Base-by-base conservation (phyloP, 805 yeast genomes). In the Candida suzukii region DNA sequence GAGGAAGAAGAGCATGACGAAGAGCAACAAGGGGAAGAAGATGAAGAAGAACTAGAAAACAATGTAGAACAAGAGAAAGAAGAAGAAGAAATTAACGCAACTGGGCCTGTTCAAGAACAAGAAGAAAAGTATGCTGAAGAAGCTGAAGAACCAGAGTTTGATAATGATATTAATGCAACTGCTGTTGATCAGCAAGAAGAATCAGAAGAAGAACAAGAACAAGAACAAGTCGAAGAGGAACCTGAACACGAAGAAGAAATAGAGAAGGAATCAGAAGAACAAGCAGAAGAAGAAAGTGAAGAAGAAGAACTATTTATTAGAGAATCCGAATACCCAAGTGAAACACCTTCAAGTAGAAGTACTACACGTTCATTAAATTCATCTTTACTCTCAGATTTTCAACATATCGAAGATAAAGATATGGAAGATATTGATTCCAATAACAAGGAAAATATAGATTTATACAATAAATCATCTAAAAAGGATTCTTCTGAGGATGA, bases 211-310 rank as follows among this genome's bases (percentile, higher is more conserved):
- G 29, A 35, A 5, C 34, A 33, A 13, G 25, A 40, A 17, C 18
- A 27, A 17, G 31, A 33, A 8, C 38, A 32, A 4, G 37, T 35
- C 9, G 38, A 35, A 10, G 38, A 34, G 34, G 48, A 39, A 13
- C 48, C 41, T 11, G 36, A 38, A 12, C 39, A 38, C 10, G 46
- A 34, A 19, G 31, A 39, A 20, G 38, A 32, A 7, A 38, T 17
- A n/a, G 33, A 35, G 3, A 43, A 42, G 26, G 31, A 35, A 3
- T 19, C 34, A 32, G 25, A 32, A 32, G 21, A 17, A 26, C 5
- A 24, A 14, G 13, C 30, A 24, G 26, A 24, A 11, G 14, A 26
- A 26, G 29, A 26, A 7, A 13, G 4, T 8, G 13, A 4, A 26
- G 29, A 26, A 26, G 8, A n/a, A 16, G 32, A 29, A 8, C 7